Percentiles rank a stretch among this genome's conserved stretches.
Evolutionary conservation across 2,329 filamentous ascomycete species (phyloP).

Genomic region (Westerdykella ornata): DNA sequence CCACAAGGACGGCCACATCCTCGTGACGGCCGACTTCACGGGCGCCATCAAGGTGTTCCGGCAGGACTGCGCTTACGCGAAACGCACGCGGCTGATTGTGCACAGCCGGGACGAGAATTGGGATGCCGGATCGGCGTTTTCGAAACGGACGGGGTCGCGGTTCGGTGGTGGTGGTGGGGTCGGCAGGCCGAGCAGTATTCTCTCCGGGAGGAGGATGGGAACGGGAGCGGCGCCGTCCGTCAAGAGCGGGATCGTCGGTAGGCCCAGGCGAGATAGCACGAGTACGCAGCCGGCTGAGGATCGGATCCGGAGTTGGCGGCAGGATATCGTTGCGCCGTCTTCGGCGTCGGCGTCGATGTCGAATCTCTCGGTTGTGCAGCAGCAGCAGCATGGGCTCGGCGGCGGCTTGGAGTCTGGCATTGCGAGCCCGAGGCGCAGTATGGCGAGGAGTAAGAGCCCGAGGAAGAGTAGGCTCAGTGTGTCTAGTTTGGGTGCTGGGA

Average conservation of each 20-base stretch:
- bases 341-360: not conserved
- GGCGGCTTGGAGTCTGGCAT: not conserved
- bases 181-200: slow-evolving; percentile 46
- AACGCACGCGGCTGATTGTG: slow-evolving; percentile 47
- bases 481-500: not conserved
- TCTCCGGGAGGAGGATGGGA: slow-evolving; percentile 43
- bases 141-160: slow-evolving; percentile 57
- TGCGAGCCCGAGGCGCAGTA: slow-evolving; percentile 2
- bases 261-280: slow-evolving; percentile 43
- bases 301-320: slow-evolving; percentile 82
- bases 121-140: slow-evolving; percentile 72
- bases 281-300: slow-evolving; percentile 54
- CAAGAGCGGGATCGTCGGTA: slow-evolving; percentile 22
- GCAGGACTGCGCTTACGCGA: slow-evolving; percentile 82
- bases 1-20: slow-evolving; percentile 79
- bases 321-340: slow-evolving; percentile 46
- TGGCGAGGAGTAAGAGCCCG: not conserved
- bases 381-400: not conserved
- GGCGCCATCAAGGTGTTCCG: slow-evolving; percentile 91
- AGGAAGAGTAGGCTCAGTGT: not conserved
- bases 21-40: slow-evolving; percentile 81
- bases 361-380: slow-evolving; percentile 5
- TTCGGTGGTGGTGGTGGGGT: slow-evolving; percentile 26
- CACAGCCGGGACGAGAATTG: slow-evolving; percentile 54
- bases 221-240: too few relatives aligned